A percentile compares a stretch with the other conserved stretches of the same genome.
phyloP scores from a whole-genome alignment of 495 filamentous ascomycete genomes.

The Barbatosphaeria neglecta region DNA sequence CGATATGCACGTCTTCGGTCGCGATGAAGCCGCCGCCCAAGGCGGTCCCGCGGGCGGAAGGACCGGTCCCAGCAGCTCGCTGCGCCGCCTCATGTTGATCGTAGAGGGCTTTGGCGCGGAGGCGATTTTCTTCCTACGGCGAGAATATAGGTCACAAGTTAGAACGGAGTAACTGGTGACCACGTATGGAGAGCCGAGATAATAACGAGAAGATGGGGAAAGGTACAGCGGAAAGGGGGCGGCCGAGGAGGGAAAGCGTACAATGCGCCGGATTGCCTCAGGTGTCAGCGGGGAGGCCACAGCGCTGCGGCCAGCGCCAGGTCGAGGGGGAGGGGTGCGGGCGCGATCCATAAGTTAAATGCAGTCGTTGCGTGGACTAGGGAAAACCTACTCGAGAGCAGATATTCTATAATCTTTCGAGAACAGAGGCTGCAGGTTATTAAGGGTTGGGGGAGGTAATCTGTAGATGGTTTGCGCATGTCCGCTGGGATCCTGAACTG shows the following conservation, averaged over 20 bases:
- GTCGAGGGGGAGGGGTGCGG: constrained; percentile 35
- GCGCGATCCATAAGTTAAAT: constrained; percentile 25
- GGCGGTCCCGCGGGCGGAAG: constrained; percentile 18
- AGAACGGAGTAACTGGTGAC: too few species aligned
- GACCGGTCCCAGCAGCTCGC: constrained; percentile 16
- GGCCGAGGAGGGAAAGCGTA: constrained; percentile 15
- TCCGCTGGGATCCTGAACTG: too few species aligned
- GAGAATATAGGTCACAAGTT: too few species aligned
- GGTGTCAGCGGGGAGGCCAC: constrained; percentile 47
- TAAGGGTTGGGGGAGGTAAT: not conserved
- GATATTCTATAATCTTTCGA: too few species aligned
- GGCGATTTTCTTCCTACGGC: constrained; percentile 71
- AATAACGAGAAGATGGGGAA: too few species aligned
- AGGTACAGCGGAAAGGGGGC: not conserved
- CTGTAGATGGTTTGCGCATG: too few species aligned
- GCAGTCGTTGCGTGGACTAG: not conserved
- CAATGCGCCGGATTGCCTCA: constrained; percentile 53
- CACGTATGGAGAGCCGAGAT: too few species aligned
- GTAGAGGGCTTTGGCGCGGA: constrained; percentile 82
- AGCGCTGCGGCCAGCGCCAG: constrained; percentile 17
- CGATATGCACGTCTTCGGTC: constrained; percentile 21
- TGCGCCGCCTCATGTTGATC: constrained; percentile 52
- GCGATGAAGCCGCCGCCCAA: constrained; percentile 30
- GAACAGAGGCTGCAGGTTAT: not conserved
- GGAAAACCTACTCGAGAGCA: too few species aligned